Base-by-base conservation (phyloP, 164 flowering plant genomes). In the Cinnamomum micranthum region DNA sequence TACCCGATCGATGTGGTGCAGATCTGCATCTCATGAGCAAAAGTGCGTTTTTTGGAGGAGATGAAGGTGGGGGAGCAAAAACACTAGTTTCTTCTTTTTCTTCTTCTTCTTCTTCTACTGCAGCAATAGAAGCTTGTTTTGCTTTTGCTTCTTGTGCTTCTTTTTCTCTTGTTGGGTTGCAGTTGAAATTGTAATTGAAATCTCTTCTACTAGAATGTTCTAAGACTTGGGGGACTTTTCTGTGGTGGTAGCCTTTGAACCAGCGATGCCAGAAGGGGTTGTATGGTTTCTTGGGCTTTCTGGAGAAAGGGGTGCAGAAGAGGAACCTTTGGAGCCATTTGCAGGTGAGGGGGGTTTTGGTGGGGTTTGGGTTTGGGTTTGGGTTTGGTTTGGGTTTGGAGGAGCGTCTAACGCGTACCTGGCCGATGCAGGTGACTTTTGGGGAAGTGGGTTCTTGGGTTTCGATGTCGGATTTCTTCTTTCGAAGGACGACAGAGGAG, bases 11-110 rank as follows among this genome's bases (percentile, higher is more conserved):
- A 25, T 85, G 77, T 17, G 98, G 97, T 76, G 89, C 97, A 80
- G 97, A 95, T 88, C 97, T 85, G 47, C 95, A 89, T 77, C 94
- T 86, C 98, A 95, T 95, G 78, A 95, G 73, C 77, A 91, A 76
- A 67, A 95, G 80, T 47, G 98, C 98, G 80, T 95, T 95, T 80
- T 85, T 92, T 0, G 98, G 98, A 4, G 98, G 97, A 0, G 89
- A n/a, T 17, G 69, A 24, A 22, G 65, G 2, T 14, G 5, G 31
- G 22, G 65, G 2, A 22, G 12, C 75, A 12, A 20, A 70, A 19
- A 59, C 24, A 64, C 19, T 55, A 28, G 70, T 3, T 50, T 23
- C 28, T 25, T 13, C 59, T 12, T 1, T 17, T 33, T 41, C 58
- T 24, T 50, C 69, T 22, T 12, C 59, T 52, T 52, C 41, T 52